phyloP scores from a whole-genome alignment of 192 early-diverging fungal species.

The Gaertneriomyces semiglobifer region DNA sequence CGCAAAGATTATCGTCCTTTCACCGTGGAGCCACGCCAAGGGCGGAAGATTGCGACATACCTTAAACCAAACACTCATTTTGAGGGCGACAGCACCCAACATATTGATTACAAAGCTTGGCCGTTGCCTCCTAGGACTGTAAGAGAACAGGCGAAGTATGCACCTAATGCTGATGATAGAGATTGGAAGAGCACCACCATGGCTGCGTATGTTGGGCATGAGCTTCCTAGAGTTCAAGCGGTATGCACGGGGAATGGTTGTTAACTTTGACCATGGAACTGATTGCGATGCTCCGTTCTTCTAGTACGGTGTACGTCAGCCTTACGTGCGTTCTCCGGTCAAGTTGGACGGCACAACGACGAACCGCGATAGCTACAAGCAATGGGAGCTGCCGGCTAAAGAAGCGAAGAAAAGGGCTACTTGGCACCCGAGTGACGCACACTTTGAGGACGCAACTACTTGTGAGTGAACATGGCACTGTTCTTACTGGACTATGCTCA shows the following conservation, averaged over 20 bases:
- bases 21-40: slow-evolving; percentile 28
- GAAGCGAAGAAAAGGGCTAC: slow-evolving; percentile 18
- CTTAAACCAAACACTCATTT: slow-evolving; percentile 36
- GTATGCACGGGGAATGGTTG: neutral
- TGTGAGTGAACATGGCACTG: slow-evolving; percentile 11
- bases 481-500: neutral
- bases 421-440: slow-evolving; percentile 34
- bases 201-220: slow-evolving; percentile 41
- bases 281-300: too few species aligned
- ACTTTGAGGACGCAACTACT: slow-evolving; percentile 40
- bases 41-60: slow-evolving; percentile 29
- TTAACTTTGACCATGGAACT: too few species aligned
- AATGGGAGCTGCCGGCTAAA: slow-evolving; percentile 31
- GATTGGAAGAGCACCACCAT: slow-evolving; percentile 47
- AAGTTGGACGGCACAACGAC: slow-evolving; percentile 43
- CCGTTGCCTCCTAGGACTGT: slow-evolving; percentile 24
- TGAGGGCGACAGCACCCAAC: slow-evolving; percentile 35
- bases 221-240: slow-evolving; percentile 14
- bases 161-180: slow-evolving; percentile 14
- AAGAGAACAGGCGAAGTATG: slow-evolving; percentile 37
- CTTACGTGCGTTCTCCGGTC: slow-evolving; percentile 20
- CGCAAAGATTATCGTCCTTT: slow-evolving; percentile 34
- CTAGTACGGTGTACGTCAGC: slow-evolving; percentile 14
- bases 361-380: slow-evolving; percentile 32
- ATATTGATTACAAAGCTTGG: slow-evolving; percentile 41